Evolutionary conservation across 176 grass and related monocot genomes (phyloP), one percentile per base, ranked within the genome.

Genomic region (Alopecurus myosuroides): DNA sequence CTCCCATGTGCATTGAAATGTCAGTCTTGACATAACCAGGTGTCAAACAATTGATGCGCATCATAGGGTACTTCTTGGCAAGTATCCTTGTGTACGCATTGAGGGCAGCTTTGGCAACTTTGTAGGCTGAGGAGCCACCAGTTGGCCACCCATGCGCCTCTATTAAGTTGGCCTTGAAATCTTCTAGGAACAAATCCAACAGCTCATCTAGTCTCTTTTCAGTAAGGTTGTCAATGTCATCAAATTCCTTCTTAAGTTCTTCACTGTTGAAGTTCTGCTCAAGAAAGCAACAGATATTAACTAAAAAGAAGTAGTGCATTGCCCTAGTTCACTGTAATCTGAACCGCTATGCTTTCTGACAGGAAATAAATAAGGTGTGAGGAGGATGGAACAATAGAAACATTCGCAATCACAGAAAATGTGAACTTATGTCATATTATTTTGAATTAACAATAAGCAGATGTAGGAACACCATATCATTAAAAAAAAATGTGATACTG

Each of bases 11-110:
- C 77, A 74, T 84, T 37, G 69, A 94, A 0, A 94, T 85, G 34
- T 94, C 91, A 4, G 62, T 90, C 85, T 90, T 94, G 22, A 97
- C 94, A 80, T 85, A 94, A 61, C 91, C 89, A 28, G 94, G 94
- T 58, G 78, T 77, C 35, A 94, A 9, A 77, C 87, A 92, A 63
- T 94, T 97, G 26, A 84, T 86, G 29, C 34, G 69, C 8, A 94
- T 36, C 30, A 22, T 41, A 9, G 89, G 89, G 58, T 82, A 76
- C 44, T 29, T 92, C 89, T 76, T 97, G 19, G 91, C 91, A 29
- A 97, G 71, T 49, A 97, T 88, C 58, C 91, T 88, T 17, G 91
- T 94, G 56, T 94, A 94, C 7, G 91, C 74, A 84, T 86, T 86
- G 10, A 92, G 66, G 22, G 89, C 78, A 3, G 76, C 82, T 76